Conservation (phyloP, 1,284 basidiomycete genomes). For the Pseudozyma flocculosa region DNA sequence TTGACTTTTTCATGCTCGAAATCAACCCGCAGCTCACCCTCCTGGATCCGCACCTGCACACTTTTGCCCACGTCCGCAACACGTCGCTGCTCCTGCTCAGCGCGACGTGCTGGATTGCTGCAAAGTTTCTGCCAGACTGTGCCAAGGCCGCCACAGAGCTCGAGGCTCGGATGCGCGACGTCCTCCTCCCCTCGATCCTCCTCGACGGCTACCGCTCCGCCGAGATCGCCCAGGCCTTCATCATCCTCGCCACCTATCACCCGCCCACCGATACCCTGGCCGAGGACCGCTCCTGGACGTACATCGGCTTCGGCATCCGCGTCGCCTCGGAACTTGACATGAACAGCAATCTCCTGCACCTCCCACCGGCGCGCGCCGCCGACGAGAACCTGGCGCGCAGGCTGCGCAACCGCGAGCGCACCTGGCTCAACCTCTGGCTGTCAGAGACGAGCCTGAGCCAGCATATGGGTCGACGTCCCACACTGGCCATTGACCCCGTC, state of each 20-base stretch:
- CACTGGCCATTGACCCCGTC: constrained; percentile 37
- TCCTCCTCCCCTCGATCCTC: neutral
- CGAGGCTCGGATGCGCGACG: constrained; percentile 22
- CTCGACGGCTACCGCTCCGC: neutral
- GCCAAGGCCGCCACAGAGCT: constrained; percentile 22
- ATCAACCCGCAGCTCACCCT: constrained; percentile 39
- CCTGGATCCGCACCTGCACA: constrained; percentile 39
- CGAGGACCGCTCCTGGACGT: neutral
- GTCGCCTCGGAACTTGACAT: constrained; percentile 28
- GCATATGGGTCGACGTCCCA: constrained; percentile 39
- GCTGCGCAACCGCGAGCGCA: constrained; percentile 30
- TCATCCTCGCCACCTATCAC: neutral
- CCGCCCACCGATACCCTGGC: neutral
- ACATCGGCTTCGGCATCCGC: neutral
- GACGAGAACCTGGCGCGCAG: constrained; percentile 15
- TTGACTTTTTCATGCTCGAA: constrained; percentile 24
- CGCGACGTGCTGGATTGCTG: constrained; percentile 33
- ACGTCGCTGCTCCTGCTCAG: constrained; percentile 34
- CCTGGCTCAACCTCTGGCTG: constrained; percentile 42
- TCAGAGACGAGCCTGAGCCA: constrained; percentile 38
- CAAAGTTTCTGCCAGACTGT: constrained; percentile 25
- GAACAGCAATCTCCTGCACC: constrained; percentile 23
- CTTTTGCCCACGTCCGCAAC: constrained; percentile 32
- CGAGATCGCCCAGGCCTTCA: neutral
- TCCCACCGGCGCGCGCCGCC: constrained; percentile 12